Percentiles rank a stretch among this genome's conserved stretches.
Conservation (phyloP, 306 rosid genomes). For the Cucurbita pepo region DNA sequence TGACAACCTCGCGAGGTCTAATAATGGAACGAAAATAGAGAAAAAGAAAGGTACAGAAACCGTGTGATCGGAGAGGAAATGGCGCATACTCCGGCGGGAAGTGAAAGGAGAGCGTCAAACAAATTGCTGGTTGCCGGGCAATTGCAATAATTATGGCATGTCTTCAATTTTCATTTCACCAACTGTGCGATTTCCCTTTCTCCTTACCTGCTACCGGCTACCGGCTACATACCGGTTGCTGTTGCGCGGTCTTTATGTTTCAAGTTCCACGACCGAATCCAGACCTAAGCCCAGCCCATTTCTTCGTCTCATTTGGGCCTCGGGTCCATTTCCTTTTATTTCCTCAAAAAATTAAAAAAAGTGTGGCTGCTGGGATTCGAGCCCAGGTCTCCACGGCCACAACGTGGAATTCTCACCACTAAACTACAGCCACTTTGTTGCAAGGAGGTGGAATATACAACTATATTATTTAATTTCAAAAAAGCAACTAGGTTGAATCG, state of each 20-base stretch:
- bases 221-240: conserved; percentile 18
- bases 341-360: background rate
- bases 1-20: background rate
- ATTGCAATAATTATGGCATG: conserved; percentile 36
- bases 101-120: background rate
- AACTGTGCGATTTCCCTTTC: background rate
- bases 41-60: background rate
- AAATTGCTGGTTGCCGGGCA: conserved; percentile 10
- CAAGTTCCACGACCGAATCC: background rate
- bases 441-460: too few relatives aligned
- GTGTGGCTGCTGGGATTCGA: conserved; percentile 1
- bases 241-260: background rate
- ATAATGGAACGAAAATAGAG: background rate
- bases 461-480: too few relatives aligned
- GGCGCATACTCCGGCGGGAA: conserved; percentile 6
- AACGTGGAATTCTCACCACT: conserved; percentile 1
- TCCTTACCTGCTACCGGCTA: conserved; percentile 35
- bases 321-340: background rate
- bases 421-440: background rate
- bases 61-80: conserved; percentile 9
- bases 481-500: too few relatives aligned
- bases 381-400: conserved; percentile 5
- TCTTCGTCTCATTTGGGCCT: background rate
- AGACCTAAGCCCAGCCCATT: background rate
- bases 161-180: conserved; percentile 12